A percentile compares a stretch with the other conserved stretches of the same genome.
phyloP scores from a whole-genome alignment of 192 early-diverging fungal species.

The Lobosporangium transversale region DNA sequence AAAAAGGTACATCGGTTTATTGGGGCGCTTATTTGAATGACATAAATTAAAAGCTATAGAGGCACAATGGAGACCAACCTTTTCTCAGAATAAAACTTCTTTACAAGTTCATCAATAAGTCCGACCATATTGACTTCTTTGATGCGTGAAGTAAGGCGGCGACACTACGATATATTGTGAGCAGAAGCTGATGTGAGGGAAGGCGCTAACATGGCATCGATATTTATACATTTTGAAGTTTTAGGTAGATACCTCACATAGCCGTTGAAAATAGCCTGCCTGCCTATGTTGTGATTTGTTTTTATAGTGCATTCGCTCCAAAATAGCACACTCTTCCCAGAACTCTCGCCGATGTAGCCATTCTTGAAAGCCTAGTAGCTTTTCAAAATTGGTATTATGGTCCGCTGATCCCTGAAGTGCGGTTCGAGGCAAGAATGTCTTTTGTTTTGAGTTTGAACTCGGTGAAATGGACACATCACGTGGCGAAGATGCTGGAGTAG shows the following conservation, averaged over 20 bases:
- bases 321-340: slow-evolving; percentile 53
- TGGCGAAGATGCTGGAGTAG: slow-evolving; percentile 2
- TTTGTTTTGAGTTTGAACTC: neutral
- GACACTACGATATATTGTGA: too few species aligned
- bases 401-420: slow-evolving; percentile 15
- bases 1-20: too few species aligned
- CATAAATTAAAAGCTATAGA: too few species aligned
- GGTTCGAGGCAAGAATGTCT: slow-evolving; percentile 27
- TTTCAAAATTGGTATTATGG: slow-evolving; percentile 23
- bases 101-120: slow-evolving; percentile 26
- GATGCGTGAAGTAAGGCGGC: slow-evolving; percentile 23
- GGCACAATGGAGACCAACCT: too few species aligned
- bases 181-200: too few species aligned
- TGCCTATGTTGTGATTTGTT: slow-evolving; percentile 59
- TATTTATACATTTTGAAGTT: neutral
- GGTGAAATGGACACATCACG: neutral
- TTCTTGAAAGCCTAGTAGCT: slow-evolving; percentile 32
- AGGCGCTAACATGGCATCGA: too few species aligned
- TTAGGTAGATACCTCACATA: slow-evolving; percentile 46
- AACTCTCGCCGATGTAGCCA: slow-evolving; percentile 51
- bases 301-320: slow-evolving; percentile 60
- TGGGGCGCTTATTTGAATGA: too few species aligned
- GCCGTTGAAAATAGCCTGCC: slow-evolving; percentile 51
- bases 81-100: slow-evolving; percentile 31
- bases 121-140: slow-evolving; percentile 27